Conservation (phyloP, 371 early-diverging fungal genomes). For the Haplosporangium sp. region DNA sequence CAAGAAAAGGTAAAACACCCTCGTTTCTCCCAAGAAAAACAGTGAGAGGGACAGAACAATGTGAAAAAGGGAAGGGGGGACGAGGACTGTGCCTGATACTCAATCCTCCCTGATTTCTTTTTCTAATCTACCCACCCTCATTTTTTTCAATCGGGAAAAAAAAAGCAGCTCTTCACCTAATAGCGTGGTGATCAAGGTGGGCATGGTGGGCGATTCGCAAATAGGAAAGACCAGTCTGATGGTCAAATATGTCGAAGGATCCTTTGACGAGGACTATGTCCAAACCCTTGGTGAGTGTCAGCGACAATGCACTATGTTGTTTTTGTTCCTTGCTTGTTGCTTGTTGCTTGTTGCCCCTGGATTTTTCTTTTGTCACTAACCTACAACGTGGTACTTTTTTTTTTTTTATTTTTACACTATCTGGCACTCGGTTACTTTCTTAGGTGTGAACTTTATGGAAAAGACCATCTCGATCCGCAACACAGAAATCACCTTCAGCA, state of each 20-base stretch:
- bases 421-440: not conserved
- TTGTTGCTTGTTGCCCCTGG: not conserved
- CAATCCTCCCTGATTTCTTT: not conserved
- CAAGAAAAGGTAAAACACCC: slow-evolving; percentile 34
- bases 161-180: slow-evolving; percentile 34
- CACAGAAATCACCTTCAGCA: slow-evolving; percentile 96
- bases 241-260: slow-evolving; percentile 98
- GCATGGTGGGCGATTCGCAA: slow-evolving; percentile 98
- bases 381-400: not conserved
- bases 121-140: not conserved
- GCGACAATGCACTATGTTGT: not conserved
- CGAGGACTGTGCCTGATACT: no score
- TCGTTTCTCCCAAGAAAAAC: not conserved
- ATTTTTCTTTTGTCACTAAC: not conserved
- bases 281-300: slow-evolving; percentile 88
- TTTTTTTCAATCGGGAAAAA: not conserved
- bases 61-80: not conserved
- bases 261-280: slow-evolving; percentile 94
- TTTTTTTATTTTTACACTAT: not conserved
- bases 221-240: slow-evolving; percentile 99
- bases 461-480: slow-evolving; percentile 92
- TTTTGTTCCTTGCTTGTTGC: not conserved
- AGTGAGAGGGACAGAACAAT: not conserved
- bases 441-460: slow-evolving; percentile 99
- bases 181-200: slow-evolving; percentile 91